phyloP scores from a whole-genome alignment of 495 filamentous ascomycete genomes.

The Hypoxylon fragiforme region DNA sequence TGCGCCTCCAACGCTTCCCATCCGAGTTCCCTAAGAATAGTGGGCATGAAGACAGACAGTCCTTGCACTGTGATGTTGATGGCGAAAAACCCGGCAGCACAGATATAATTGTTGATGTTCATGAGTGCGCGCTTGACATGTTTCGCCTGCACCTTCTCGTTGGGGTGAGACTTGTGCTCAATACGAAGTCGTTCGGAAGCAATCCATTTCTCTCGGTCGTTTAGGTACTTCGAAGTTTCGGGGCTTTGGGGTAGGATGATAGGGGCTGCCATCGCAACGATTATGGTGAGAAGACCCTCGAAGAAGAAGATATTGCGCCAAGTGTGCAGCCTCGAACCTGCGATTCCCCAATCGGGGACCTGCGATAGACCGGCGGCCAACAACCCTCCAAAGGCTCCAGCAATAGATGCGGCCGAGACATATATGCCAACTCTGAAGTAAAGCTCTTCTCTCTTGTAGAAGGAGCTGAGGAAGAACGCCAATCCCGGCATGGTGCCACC shows the following conservation, averaged over 20 bases:
- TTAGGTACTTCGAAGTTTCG: constrained; percentile 55
- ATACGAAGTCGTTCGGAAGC: constrained; percentile 45
- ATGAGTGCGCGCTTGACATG: constrained; percentile 46
- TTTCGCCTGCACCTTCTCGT: constrained; percentile 42
- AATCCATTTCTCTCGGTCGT: constrained; percentile 52
- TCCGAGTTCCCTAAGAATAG: constrained; percentile 51
- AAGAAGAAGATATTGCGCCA: constrained; percentile 73
- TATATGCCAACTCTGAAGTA: constrained; percentile 61
- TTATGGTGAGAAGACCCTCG: constrained; percentile 60
- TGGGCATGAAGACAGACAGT: constrained; percentile 56
- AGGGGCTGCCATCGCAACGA: constrained; percentile 52
- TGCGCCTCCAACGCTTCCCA: constrained; percentile 50
- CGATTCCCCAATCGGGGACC: constrained; percentile 53
- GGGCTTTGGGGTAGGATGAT: constrained; percentile 60
- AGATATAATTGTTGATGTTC: constrained; percentile 53
- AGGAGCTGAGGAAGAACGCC: constrained; percentile 60
- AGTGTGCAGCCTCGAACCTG: constrained; percentile 49
- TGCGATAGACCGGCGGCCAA: constrained; percentile 56
- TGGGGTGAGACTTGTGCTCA: constrained; percentile 41
- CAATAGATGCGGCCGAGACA: constrained; percentile 58
- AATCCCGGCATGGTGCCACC: constrained; percentile 59
- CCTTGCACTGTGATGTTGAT: constrained; percentile 59
- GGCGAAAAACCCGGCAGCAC: constrained; percentile 51
- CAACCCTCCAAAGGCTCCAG: constrained; percentile 60
- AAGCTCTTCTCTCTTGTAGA: constrained; percentile 60